A percentile compares a stretch with the other conserved stretches of the same genome.
phyloP scores from a whole-genome alignment of 1,139 yeast genomes.

The Kodamaea sp. region DNA sequence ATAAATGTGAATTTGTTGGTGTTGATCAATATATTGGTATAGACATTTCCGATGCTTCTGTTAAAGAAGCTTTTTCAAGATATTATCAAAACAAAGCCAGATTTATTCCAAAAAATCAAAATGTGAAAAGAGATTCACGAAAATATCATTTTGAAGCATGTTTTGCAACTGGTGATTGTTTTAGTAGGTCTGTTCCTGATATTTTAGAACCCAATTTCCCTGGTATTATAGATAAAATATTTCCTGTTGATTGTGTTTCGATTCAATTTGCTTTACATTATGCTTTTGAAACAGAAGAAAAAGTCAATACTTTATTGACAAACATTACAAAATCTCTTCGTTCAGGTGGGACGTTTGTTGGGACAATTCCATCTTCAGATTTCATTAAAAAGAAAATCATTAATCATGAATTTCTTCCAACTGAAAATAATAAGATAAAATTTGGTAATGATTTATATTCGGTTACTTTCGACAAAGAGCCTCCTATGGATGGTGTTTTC shows the following conservation, averaged over 20 bases:
- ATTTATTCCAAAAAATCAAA: slow-evolving; percentile 27
- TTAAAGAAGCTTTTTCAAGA: slow-evolving; percentile 78
- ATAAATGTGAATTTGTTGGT: slow-evolving; percentile 77
- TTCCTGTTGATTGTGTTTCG: slow-evolving; percentile 86
- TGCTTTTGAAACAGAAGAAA: slow-evolving; percentile 83
- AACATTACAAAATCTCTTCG: slow-evolving; percentile 75
- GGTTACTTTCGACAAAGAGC: slow-evolving; percentile 72
- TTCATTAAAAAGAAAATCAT: slow-evolving; percentile 65
- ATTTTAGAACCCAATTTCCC: slow-evolving; percentile 63
- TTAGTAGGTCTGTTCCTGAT: slow-evolving; percentile 63
- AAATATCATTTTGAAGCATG: slow-evolving; percentile 65
- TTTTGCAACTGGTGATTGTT: slow-evolving; percentile 90
- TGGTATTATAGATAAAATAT: slow-evolving; percentile 52
- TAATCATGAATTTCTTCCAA: slow-evolving; percentile 32
- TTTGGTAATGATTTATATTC: slow-evolving; percentile 87
- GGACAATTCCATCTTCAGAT: slow-evolving; percentile 93
- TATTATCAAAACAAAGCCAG: slow-evolving; percentile 48
- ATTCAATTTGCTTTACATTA: slow-evolving; percentile 92
- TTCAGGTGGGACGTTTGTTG: slow-evolving; percentile 83
- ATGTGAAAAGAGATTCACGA: slow-evolving; percentile 42
- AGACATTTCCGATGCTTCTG: slow-evolving; percentile 87
- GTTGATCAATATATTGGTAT: slow-evolving; percentile 81
- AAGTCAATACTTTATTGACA: slow-evolving; percentile 65
- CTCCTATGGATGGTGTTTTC: slow-evolving; percentile 70
- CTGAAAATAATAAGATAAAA: slow-evolving; percentile 48